Conservation (phyloP, 1,284 basidiomycete species). For the Farysia itapuensis region DNA sequence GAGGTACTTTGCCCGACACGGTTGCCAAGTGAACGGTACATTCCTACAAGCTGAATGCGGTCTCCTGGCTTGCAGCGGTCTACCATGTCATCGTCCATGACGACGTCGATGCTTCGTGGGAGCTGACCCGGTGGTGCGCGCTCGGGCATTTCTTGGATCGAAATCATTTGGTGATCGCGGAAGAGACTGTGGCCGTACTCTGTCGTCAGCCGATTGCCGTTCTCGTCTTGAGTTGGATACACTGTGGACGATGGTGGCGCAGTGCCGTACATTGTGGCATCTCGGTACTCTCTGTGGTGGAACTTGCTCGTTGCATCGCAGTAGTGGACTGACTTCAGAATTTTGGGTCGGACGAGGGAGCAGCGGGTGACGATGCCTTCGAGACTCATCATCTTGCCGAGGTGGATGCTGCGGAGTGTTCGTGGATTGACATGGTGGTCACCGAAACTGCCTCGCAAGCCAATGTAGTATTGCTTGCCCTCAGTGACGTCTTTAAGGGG, state of each 20-base stretch:
- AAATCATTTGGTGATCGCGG: slow-evolving; percentile 94
- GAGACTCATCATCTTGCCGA: slow-evolving; percentile 93
- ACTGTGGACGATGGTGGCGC: slow-evolving; percentile 44
- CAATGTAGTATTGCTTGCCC: slow-evolving; percentile 72
- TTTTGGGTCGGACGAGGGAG: slow-evolving; percentile 96
- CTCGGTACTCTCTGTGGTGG: slow-evolving; percentile 87
- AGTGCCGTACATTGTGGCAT: slow-evolving; percentile 87
- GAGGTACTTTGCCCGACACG: slow-evolving; percentile 71
- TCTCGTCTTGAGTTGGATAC: slow-evolving; percentile 86
- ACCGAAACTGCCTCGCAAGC: slow-evolving; percentile 97
- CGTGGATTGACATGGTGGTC: slow-evolving; percentile 97
- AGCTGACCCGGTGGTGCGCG: slow-evolving; percentile 94
- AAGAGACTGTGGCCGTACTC: slow-evolving; percentile 92
- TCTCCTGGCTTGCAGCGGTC: slow-evolving; percentile 98
- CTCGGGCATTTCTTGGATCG: slow-evolving; percentile 99
- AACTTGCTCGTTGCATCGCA: slow-evolving; percentile 82
- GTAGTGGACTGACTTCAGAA: slow-evolving; percentile 95
- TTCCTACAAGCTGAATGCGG: slow-evolving; percentile 92
- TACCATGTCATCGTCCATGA: slow-evolving; percentile 93
- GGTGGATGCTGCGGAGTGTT: slow-evolving; percentile 80
- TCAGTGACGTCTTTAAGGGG: slow-evolving; percentile 79
- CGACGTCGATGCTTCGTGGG: slow-evolving; percentile 91
- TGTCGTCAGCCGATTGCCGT: slow-evolving; percentile 81
- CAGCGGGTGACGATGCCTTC: slow-evolving; percentile 97
- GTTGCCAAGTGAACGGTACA: slow-evolving; percentile 90